Evolutionary conservation across 1,139 yeast genomes (phyloP), one percentile per base, ranked within the genome.

Genomic region (Geotrichum bryndzae): DNA sequence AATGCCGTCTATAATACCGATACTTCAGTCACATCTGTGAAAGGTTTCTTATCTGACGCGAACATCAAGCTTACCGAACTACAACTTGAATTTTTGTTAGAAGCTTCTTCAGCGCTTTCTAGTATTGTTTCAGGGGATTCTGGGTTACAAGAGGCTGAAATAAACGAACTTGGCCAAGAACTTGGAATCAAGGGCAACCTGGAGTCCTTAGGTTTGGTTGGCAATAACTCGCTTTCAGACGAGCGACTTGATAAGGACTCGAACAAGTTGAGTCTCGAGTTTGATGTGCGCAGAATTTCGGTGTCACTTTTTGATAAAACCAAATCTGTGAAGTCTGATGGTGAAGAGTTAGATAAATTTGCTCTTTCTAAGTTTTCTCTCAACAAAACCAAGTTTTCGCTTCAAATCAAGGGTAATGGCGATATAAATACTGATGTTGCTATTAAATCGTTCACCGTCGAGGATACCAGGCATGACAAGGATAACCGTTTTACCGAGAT

Each of bases 401-500:
- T 88, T 61, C 69, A 74, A 1, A 77, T 87, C 75, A 79, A 77
- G 51, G 80, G 83, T 48, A 83, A 84, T 66, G 81, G 86, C 0
- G 82, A 84, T 53, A 81, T 84, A 63, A 80, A 77, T 4, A 81
- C 92, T 0, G 85, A 84, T 61, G 70, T 90, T 15, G 83, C 82
- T 54, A 80, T 90, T 33, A 82, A 84, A 50, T 85, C 97, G 0
- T 87, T 94, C 69, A 83, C 86, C 1, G 89, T 92, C 1, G 82
- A 82, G 60, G 99, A 94, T 74, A 83, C 84, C 2, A 80, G 98
- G 66, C 72, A 75, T 35, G 76, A 76, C 11, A 82, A 82, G 31
- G 83, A 80, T n/a, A 92, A 89, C 74, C 83, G 83, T 68, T 94
- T 90, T 73, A 81, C 87, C 0, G 87, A 91, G 65, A 84, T 94